phyloP scores from a whole-genome alignment of 1,284 basidiomycete genomes.

The Marasmius sp. region DNA sequence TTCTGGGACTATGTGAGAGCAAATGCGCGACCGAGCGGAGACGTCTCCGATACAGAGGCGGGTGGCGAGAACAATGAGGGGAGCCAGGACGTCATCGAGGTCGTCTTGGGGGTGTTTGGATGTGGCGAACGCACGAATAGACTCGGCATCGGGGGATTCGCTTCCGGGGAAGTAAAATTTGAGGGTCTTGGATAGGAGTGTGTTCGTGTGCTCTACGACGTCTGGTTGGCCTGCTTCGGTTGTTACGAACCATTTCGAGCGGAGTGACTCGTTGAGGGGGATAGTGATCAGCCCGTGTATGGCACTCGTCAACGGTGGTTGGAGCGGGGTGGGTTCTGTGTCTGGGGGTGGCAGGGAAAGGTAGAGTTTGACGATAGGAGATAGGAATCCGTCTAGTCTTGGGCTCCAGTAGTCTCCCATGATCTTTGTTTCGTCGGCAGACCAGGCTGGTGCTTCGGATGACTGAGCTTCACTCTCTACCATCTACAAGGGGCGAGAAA shows the following conservation, averaged over 20 bases:
- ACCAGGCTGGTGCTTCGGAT: slow-evolving; percentile 8
- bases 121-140: slow-evolving; percentile 43
- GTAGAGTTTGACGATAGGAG: slow-evolving; percentile 63
- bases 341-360: slow-evolving; percentile 49
- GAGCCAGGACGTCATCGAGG: slow-evolving; percentile 61
- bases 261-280: slow-evolving; percentile 58
- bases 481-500: slow-evolving; percentile 28
- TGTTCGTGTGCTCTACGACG: slow-evolving; percentile 60
- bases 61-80: slow-evolving; percentile 43
- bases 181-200: slow-evolving; percentile 64
- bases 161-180: slow-evolving; percentile 56
- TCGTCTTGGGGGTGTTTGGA: slow-evolving; percentile 19
- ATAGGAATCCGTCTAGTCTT: slow-evolving; percentile 67
- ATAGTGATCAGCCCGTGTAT: slow-evolving; percentile 75
- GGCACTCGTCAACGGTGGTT: slow-evolving; percentile 68
- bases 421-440: slow-evolving; percentile 31
- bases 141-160: slow-evolving; percentile 47
- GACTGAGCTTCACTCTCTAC: slow-evolving; percentile 47
- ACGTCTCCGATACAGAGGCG: slow-evolving; percentile 68
- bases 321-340: slow-evolving; percentile 59
- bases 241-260: slow-evolving; percentile 46
- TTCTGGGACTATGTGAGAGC: slow-evolving; percentile 68
- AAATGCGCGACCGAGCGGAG: slow-evolving; percentile 52
- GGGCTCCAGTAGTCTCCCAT: slow-evolving; percentile 67
- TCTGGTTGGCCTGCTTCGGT: slow-evolving; percentile 32